Conservation (phyloP, 164 flowering plant species). For the Vitis amurensis region DNA sequence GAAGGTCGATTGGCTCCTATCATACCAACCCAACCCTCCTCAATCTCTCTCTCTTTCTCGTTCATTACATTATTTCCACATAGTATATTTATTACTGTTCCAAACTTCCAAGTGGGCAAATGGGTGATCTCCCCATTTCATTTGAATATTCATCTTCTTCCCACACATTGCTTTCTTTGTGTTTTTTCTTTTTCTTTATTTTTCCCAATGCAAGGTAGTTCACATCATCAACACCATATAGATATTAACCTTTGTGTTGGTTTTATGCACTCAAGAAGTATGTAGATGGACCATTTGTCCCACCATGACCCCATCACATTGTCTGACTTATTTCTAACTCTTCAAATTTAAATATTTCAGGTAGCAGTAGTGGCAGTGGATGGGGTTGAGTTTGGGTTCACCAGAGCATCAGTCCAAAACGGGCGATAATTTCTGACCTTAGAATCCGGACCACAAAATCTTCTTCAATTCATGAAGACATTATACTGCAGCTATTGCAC, state of each 20-base stretch:
- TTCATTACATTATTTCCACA: background rate
- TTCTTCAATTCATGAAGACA: too few species aligned
- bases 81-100: background rate
- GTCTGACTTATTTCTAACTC: background rate
- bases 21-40: background rate
- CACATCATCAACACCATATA: background rate
- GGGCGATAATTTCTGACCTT: background rate
- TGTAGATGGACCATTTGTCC: background rate
- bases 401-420: too few species aligned
- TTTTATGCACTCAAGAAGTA: conserved; percentile 10
- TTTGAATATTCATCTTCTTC: conserved; percentile 2
- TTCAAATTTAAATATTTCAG: background rate
- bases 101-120: conserved; percentile 15
- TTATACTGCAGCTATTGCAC: too few species aligned
- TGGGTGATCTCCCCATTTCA: background rate
- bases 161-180: background rate
- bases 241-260: conserved; percentile 17
- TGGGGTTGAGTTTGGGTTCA: background rate
- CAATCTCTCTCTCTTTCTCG: background rate
- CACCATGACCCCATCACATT: background rate
- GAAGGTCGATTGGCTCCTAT: conserved; percentile 15
- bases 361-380: background rate
- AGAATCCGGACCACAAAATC: too few species aligned
- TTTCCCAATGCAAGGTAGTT: background rate
- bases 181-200: background rate